Base-by-base conservation (phyloP, 208 protist genomes). In the Leishmania braziliensis region DNA sequence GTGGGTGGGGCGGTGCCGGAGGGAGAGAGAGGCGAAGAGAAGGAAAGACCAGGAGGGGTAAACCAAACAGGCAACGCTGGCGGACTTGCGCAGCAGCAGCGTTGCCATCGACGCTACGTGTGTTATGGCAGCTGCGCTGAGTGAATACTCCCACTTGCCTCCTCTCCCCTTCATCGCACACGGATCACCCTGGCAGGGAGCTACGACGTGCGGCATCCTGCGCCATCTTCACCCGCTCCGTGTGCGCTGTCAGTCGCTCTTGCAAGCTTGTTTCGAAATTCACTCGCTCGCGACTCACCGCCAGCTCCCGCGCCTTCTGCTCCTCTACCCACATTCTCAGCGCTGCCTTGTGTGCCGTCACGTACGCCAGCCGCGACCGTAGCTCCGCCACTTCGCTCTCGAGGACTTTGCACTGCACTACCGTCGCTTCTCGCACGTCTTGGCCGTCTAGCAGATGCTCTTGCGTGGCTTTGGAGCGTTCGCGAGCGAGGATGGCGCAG, bases 131-230 rank as follows among this genome's bases (percentile, higher is more conserved):
- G 29, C 62, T 39, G 62, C 29, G 26, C 62, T 68, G 0, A 8
- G 62, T 39, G 29, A 8, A 8, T 20, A 43, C 23, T 10, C 62
- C 10, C 23, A 12, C 39, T 23, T 20, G 36, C 66, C 23, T 18
- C 18, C 20, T 6, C 6, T 14, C 66, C 36, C 66, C 39, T 5
- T 39, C 48, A 5, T 9, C 48, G 3, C 43, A 20, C 70, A 54
- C 36, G 10, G 18, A 14, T 75, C 78, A 75, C 50, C 29, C 53
- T 46, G 78, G 39, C 63, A 82, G 54, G 33, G 82, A 87, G 33
- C 80, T 84, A 26, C 83, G 78, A 8, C 91, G 89, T 48, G 86
- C 80, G 5, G 81, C 80, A 5, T 92, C 86, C 75, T 91, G 86
- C 50, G 60, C 77, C 14, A 54, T 83, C 73, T 87, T 88, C 20